phyloP scores from a whole-genome alignment of 2,329 filamentous ascomycete species.

The Rutstroemia sp. region DNA sequence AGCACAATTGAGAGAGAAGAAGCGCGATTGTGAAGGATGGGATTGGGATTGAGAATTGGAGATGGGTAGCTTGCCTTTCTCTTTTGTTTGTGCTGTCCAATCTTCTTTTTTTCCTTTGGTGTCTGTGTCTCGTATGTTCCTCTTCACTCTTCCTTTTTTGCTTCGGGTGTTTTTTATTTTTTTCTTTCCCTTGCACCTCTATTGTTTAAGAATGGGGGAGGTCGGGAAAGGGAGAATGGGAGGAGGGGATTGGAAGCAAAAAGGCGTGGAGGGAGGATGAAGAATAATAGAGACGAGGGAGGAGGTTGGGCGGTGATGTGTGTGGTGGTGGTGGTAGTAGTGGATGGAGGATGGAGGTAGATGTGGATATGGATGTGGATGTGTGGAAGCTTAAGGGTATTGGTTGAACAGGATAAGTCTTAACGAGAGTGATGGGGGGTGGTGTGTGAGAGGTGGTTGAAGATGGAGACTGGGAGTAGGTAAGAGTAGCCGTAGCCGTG shows the following conservation, averaged over 20 bases:
- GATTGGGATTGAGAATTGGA: constrained; percentile 5
- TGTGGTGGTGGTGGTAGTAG: constrained; percentile 13
- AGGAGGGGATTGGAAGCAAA: constrained; percentile 20
- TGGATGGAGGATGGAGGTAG: constrained; percentile 20
- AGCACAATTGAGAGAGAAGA: constrained; percentile 22
- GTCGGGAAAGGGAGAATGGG: constrained; percentile 23
- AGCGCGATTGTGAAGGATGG: constrained; percentile 5
- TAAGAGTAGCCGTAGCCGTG: constrained; percentile 5
- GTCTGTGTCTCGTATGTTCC: neutral
- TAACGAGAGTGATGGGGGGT: constrained; percentile 5
- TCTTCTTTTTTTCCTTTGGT: neutral
- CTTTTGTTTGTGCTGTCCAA: constrained; percentile 6
- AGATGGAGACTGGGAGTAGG: too few relatives aligned
- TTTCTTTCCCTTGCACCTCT: constrained; percentile 13
- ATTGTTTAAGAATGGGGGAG: constrained; percentile 19
- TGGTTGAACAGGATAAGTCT: constrained; percentile 4
- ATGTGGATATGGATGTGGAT: constrained; percentile 15
- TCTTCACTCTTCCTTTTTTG: neutral
- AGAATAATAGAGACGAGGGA: constrained; percentile 13
- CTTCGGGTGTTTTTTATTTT: neutral
- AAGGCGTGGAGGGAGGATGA: neutral
- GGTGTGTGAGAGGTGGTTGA: neutral
- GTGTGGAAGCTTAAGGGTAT: constrained; percentile 9
- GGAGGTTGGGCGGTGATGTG: constrained; percentile 21
- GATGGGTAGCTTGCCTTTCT: constrained; percentile 19